phyloP scores from a whole-genome alignment of 1,284 basidiomycete species.

The Puccinia polysora region DNA sequence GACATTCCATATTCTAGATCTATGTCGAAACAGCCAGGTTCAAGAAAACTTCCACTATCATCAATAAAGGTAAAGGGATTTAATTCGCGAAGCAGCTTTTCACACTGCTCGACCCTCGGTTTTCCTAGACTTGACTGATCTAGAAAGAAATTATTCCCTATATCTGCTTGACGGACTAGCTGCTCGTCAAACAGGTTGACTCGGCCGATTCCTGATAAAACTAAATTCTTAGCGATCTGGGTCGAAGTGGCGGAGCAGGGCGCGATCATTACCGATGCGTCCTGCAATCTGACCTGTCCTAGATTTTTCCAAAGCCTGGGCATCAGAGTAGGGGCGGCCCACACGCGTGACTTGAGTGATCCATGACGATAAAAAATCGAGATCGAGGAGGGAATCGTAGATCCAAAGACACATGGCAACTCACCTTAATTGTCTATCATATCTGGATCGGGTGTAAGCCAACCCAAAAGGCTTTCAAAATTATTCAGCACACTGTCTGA shows the following conservation, averaged over 20 bases:
- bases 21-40: not conserved
- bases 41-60: conserved; percentile 57
- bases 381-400: not conserved
- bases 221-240: conserved; percentile 86
- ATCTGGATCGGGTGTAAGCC: not conserved
- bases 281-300: conserved; percentile 86
- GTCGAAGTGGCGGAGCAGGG: conserved; percentile 74
- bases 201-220: conserved; percentile 84
- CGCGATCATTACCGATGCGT: conserved; percentile 73
- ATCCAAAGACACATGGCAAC: not conserved
- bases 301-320: conserved; percentile 91
- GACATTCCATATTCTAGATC: conserved; percentile 49
- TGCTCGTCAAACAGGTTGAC: conserved; percentile 78
- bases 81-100: conserved; percentile 72
- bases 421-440: conserved; percentile 38
- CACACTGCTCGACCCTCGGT: conserved; percentile 72
- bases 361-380: conserved; percentile 21
- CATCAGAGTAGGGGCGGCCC: too few relatives aligned
- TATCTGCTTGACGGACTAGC: conserved; percentile 66
- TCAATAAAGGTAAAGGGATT: conserved; percentile 60
- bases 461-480: not conserved
- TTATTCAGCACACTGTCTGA: not conserved
- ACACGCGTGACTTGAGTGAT: too few relatives aligned
- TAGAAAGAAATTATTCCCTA: conserved; percentile 95
- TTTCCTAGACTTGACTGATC: conserved; percentile 71